These are phyloP conservation scores for Neospermospora avenae DNA, from an alignment of 2,329 filamentous ascomycete species.

Conservation along the genomic window DNA sequence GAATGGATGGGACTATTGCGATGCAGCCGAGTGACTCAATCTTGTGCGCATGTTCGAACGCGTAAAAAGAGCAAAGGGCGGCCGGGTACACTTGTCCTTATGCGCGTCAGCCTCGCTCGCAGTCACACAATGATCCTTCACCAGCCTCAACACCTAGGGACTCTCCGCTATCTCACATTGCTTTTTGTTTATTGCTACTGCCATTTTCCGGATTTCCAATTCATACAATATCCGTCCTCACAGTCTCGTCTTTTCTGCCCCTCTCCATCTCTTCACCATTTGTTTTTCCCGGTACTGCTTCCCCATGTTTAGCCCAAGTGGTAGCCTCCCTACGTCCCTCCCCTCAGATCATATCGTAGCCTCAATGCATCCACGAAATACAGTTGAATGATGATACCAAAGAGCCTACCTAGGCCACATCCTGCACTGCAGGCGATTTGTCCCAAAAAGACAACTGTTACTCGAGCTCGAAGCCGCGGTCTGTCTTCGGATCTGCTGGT, in stretches of 20 bases:
- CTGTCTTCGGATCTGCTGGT: constrained; percentile 16
- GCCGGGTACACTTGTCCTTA: not conserved
- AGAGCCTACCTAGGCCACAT: constrained; percentile 28
- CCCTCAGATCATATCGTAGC: not conserved
- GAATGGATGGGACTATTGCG: not conserved
- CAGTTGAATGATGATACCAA: constrained; percentile 32
- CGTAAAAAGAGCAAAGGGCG: not conserved
- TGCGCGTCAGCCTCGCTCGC: constrained; percentile 4
- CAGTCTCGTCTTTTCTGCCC: not conserved
- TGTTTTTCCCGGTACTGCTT: too few species aligned
- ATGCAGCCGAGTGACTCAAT: not conserved
- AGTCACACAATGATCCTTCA: not conserved
- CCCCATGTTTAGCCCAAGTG: too few species aligned
- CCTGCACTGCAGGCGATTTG: not conserved
- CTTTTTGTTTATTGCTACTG: too few species aligned
- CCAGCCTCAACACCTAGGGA: too few species aligned
- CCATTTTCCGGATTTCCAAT: too few species aligned
- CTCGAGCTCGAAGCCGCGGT: constrained; percentile 26
- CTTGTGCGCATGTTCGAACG: not conserved
- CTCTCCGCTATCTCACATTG: too few species aligned
- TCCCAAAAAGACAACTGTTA: not conserved
- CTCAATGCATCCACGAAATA: not conserved
- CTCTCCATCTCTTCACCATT: not conserved
- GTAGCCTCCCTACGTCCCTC: not conserved
- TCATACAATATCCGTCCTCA: too few species aligned